These are phyloP conservation scores for Albatrellus ellisii DNA, from an alignment of 768 basidiomycete genomes.

Conservation along the genomic window DNA sequence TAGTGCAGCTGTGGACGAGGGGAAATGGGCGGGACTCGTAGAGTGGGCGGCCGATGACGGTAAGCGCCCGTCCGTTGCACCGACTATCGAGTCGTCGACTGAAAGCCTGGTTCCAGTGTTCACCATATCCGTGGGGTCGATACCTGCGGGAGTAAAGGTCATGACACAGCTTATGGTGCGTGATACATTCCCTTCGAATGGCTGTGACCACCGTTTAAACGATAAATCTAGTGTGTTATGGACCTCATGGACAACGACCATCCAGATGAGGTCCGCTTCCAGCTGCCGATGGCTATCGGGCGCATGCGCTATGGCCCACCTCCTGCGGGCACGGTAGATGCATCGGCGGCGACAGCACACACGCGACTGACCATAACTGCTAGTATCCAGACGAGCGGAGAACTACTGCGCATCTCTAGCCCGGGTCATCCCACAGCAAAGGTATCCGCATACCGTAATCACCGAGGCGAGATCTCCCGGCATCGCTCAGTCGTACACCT, in stretches of 20 bases:
- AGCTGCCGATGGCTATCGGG: conserved; percentile 37
- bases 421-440: conserved; percentile 30
- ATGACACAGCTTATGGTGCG: conserved; percentile 30
- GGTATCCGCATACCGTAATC: conserved; percentile 23
- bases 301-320: conserved; percentile 33
- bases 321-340: conserved; percentile 25
- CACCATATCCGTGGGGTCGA: conserved; percentile 42
- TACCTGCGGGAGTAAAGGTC: conserved; percentile 30
- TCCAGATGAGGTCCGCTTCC: conserved; percentile 35
- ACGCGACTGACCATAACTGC: conserved; percentile 29
- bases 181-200: background rate
- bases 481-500: conserved; percentile 28
- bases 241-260: conserved; percentile 37
- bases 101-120: conserved; percentile 27
- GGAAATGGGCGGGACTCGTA: conserved; percentile 30
- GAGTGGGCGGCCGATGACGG: conserved; percentile 40
- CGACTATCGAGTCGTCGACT: no score
- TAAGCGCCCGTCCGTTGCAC: conserved; percentile 17
- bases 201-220: background rate
- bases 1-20: conserved; percentile 26
- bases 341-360: conserved; percentile 18
- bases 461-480: conserved; percentile 22
- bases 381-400: conserved; percentile 37
- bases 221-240: conserved; percentile 32
- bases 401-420: conserved; percentile 27